Conservation (phyloP, 768 basidiomycete species). For the Xerocomellus chrysenteron region DNA sequence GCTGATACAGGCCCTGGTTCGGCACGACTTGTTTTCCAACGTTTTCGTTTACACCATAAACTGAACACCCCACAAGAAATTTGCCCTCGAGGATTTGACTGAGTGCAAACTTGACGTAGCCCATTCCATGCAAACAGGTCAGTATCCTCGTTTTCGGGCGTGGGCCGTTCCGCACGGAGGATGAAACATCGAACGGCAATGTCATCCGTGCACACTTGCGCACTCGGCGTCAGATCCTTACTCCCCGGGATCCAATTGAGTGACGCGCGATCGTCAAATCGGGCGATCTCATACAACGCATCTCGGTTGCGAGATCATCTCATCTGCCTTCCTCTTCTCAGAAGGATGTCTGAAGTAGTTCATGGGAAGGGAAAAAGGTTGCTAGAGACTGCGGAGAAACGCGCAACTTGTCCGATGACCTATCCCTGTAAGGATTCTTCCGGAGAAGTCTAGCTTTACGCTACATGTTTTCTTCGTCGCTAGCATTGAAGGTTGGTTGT, state of each 20-base stretch:
- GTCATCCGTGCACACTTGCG: too few relatives aligned
- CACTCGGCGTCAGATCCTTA: slow-evolving; percentile 6
- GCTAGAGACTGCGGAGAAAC: slow-evolving; percentile 6
- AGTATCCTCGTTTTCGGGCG: neutral
- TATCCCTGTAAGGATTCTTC: neutral
- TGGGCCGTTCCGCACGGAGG: slow-evolving; percentile 17
- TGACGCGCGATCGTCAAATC: neutral
- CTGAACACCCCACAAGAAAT: too few relatives aligned
- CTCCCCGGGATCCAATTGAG: neutral
- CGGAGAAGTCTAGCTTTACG: neutral
- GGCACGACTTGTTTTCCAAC: neutral
- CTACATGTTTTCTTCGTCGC: neutral
- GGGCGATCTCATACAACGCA: slow-evolving; percentile 1
- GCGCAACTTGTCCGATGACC: slow-evolving; percentile 13
- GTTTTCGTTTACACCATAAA: neutral
- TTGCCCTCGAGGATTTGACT: slow-evolving; percentile 27
- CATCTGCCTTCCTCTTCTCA: slow-evolving; percentile 9
- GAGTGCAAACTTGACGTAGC: neutral
- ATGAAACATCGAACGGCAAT: neutral
- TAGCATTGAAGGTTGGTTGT: too few relatives aligned
- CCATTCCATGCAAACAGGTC: neutral
- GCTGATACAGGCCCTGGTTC: neutral
- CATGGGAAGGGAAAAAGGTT: neutral
- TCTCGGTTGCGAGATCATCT: slow-evolving; percentile 12
- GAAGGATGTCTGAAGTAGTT: neutral